Base-by-base conservation (phyloP, 2,329 filamentous ascomycete genomes). In the Stemphylium lycopersici region DNA sequence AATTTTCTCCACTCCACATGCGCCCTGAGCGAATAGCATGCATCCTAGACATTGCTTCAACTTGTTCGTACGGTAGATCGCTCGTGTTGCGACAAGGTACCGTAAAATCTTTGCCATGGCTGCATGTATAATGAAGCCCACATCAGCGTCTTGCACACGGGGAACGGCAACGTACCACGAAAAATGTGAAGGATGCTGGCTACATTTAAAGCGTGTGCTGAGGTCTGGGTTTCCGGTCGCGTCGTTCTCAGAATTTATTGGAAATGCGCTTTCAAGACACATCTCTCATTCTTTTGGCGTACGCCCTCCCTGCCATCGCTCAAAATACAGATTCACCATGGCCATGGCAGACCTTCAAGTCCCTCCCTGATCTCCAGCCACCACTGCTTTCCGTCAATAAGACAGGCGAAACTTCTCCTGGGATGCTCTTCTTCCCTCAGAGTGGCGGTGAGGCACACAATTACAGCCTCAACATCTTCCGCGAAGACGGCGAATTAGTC, bases 321-420 rank as follows among this genome's bases (percentile, higher is more conserved):
- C 42, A 44, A 31, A 48, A 32, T 10, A 22, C 47, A 10, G 24
- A 32, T 20, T 40, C 36, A 13, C 11, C 36, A 22, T 55, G 55
- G 47, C 52, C 55, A 52, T 58, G 36, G 42, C 52, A 58, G 24
- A 55, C 44, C 29, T 58, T 52, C 36, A 52, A 49, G 18, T 55
- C 55, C 2, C 38, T 48, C n/a, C 47, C 55, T 0, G 52, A 39
- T 10, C 43, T 39, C 13, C 43, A 52, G 39, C 55, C 55, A n/a
- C 55, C 55, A 1, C 16, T 52, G 33, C 52, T 58, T 11, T 20
- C 45, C 5, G 46, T 58, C 24, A 45, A 42, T 20, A 48, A 46
- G 8, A 46, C 48, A 4, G 48, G 29, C 7, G 16, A 26, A 4
- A 52, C 39, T 2, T 44, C 55, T 10, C 51, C 51, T 3, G 47